Percentiles rank a stretch among this genome's conserved stretches.
Conservation (phyloP, 352 stramenopile species). For the Aphanomyces cochlioides region DNA sequence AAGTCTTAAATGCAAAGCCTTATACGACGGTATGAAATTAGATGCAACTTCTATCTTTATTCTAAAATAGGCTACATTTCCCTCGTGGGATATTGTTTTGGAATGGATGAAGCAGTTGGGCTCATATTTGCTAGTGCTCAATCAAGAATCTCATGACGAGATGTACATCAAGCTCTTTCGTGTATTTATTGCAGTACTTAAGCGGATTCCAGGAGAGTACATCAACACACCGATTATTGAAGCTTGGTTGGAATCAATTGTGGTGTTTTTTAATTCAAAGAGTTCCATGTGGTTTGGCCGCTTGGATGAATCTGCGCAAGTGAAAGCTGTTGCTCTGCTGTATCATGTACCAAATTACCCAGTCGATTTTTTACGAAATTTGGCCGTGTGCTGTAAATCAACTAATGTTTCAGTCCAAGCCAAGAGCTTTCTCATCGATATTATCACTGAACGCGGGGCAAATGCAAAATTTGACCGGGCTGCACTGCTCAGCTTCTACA, state of each 20-base stretch:
- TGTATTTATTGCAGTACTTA: slow-evolving; percentile 46
- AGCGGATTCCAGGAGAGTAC: slow-evolving; percentile 48
- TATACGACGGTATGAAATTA: neutral
- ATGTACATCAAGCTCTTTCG: neutral
- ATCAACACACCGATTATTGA: neutral
- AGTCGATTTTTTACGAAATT: slow-evolving; percentile 55
- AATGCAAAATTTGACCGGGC: slow-evolving; percentile 48
- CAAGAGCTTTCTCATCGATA: slow-evolving; percentile 83
- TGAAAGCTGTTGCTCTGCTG: slow-evolving; percentile 66
- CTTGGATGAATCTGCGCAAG: slow-evolving; percentile 46
- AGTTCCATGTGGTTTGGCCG: slow-evolving; percentile 48
- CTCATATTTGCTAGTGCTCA: slow-evolving; percentile 51
- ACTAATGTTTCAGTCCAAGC: slow-evolving; percentile 49
- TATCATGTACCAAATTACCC: slow-evolving; percentile 74
- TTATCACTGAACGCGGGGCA: slow-evolving; percentile 62
- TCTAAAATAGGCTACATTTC: slow-evolving; percentile 36
- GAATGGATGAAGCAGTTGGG: slow-evolving; percentile 71
- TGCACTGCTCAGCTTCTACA: slow-evolving; percentile 76
- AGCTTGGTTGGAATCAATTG: neutral
- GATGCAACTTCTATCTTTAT: neutral
- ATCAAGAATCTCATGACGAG: slow-evolving; percentile 48
- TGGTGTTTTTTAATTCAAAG: slow-evolving; percentile 20
- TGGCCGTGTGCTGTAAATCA: slow-evolving; percentile 77
- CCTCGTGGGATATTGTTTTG: slow-evolving; percentile 51
- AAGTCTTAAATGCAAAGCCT: slow-evolving; percentile 34